Conservation (phyloP, 2,329 filamentous ascomycete genomes). For the Metarhizium guizhouense region DNA sequence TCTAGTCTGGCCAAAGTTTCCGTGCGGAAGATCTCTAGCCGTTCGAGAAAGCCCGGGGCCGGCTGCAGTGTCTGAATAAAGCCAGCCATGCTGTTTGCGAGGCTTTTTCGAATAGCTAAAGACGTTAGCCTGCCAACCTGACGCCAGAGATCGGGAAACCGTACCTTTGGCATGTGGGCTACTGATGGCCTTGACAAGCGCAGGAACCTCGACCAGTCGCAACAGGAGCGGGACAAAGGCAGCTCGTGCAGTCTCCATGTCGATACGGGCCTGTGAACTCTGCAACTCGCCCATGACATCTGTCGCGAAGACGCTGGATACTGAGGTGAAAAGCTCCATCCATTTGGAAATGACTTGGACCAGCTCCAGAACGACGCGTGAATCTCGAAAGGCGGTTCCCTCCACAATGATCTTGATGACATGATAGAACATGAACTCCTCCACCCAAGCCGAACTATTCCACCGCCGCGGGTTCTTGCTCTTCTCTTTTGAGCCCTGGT, state of each 20-base stretch:
- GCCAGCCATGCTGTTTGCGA: slow-evolving; percentile 40
- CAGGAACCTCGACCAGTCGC: slow-evolving; percentile 50
- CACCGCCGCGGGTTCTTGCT: slow-evolving; percentile 30
- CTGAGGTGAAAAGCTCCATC: slow-evolving; percentile 48
- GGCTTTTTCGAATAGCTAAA: slow-evolving; percentile 35
- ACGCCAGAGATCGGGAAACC: not conserved
- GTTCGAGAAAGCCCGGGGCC: slow-evolving; percentile 42
- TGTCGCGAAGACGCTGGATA: slow-evolving; percentile 37
- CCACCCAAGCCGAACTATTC: slow-evolving; percentile 52
- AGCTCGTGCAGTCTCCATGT: slow-evolving; percentile 51
- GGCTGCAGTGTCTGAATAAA: slow-evolving; percentile 52
- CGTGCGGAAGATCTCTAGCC: slow-evolving; percentile 49
- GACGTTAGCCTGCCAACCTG: not conserved
- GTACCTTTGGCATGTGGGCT: slow-evolving; percentile 45
- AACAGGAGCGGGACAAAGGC: slow-evolving; percentile 57
- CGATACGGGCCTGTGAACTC: slow-evolving; percentile 38
- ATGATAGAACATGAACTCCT: slow-evolving; percentile 89
- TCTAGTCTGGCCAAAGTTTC: slow-evolving; percentile 48
- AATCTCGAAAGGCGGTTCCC: slow-evolving; percentile 36
- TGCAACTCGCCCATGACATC: slow-evolving; percentile 39
- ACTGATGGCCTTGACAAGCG: slow-evolving; percentile 44
- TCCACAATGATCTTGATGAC: slow-evolving; percentile 78
- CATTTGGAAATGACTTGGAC: slow-evolving; percentile 44
- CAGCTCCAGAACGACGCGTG: slow-evolving; percentile 40
- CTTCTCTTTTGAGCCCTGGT: slow-evolving; percentile 6